Evolutionary conservation across 129 eudicot genomes (phyloP).

Genomic region (Mikania micrantha): DNA sequence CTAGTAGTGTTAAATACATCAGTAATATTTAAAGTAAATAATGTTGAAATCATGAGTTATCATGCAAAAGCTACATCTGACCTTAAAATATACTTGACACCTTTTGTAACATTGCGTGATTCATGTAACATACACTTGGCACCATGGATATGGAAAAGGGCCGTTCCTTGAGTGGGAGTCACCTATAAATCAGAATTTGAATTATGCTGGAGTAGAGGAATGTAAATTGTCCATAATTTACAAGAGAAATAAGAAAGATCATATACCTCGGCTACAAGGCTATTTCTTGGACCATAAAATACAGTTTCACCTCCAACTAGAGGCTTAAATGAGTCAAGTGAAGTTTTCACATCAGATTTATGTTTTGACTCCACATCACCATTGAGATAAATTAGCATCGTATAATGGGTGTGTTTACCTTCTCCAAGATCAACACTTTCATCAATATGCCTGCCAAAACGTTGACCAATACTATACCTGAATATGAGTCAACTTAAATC

Average conservation of each 20-base stretch:
- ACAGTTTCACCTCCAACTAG: constrained; percentile 97
- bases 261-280: constrained; percentile 81
- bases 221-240: neutral
- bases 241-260: neutral
- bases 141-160: constrained; percentile 93
- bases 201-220: neutral
- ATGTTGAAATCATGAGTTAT: constrained; percentile 6
- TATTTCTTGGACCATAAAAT: constrained; percentile 79
- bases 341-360: constrained; percentile 29
- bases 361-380: constrained; percentile 43
- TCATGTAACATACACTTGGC: constrained; percentile 95
- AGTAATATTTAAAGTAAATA: constrained; percentile 1
- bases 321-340: constrained; percentile 38
- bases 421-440: constrained; percentile 90
- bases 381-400: constrained; percentile 78
- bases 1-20: neutral
- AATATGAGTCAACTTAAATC: neutral
- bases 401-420: constrained; percentile 72
- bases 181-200: constrained; percentile 38
- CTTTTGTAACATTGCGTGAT: constrained; percentile 73
- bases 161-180: constrained; percentile 86
- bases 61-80: constrained; percentile 85
- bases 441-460: constrained; percentile 96
- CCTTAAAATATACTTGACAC: constrained; percentile 77
- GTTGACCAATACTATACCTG: constrained; percentile 88